phyloP scores from a whole-genome alignment of 345 rosid species.

The Arabidopsis suecica region DNA sequence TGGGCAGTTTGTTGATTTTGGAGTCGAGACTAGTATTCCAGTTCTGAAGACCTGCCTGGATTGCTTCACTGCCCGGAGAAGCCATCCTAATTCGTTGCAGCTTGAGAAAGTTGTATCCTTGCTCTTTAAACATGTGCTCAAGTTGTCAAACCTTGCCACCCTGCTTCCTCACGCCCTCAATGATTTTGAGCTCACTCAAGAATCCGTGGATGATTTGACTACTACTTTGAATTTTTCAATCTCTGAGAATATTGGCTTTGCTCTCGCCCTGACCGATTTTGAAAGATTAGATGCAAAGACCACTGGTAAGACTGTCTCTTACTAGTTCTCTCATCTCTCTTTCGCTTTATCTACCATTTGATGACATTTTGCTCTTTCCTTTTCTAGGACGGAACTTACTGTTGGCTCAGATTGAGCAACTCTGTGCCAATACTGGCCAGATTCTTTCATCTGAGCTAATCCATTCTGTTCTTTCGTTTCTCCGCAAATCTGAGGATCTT shows the following conservation, averaged over 20 bases:
- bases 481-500: conserved; percentile 72
- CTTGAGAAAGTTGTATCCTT: conserved; percentile 57
- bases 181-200: conserved; percentile 53
- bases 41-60: conserved; percentile 71
- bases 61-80: conserved; percentile 51
- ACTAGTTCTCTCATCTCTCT: neutral
- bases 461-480: conserved; percentile 74
- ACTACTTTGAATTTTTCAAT: conserved; percentile 56
- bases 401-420: conserved; percentile 66
- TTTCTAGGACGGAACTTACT: conserved; percentile 73
- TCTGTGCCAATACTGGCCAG: conserved; percentile 57
- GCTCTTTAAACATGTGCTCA: conserved; percentile 59
- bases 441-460: conserved; percentile 68
- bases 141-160: conserved; percentile 63
- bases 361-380: neutral
- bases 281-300: conserved; percentile 56
- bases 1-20: conserved; percentile 67
- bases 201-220: conserved; percentile 56
- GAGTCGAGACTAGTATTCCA: conserved; percentile 62
- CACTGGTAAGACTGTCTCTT: conserved; percentile 50
- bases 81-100: conserved; percentile 49
- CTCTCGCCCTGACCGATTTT: conserved; percentile 73
- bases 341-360: neutral
- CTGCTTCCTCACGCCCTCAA: conserved; percentile 65
- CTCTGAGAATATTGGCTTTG: conserved; percentile 69